A percentile compares a stretch with the other conserved stretches of the same genome.
These are phyloP conservation scores for Solanum hybrid DNA, from an alignment of 305 asterid genomes.

Conservation along the genomic window DNA sequence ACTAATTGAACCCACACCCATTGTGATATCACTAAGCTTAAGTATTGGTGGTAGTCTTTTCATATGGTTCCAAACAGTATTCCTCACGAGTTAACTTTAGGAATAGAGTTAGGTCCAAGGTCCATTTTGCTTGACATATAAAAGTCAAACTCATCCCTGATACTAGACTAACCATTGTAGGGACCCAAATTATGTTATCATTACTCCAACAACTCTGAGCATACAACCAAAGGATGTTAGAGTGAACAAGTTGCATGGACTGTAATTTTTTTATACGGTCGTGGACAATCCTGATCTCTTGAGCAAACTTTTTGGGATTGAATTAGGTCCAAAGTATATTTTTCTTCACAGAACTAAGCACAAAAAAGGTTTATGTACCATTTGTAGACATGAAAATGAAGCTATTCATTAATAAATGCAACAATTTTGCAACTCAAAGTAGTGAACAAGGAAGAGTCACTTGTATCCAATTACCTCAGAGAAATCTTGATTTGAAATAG, in stretches of 20 bases:
- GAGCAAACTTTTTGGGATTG: background rate
- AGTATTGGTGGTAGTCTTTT: background rate
- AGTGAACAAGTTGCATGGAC: background rate
- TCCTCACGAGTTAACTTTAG: background rate
- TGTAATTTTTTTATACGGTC: background rate
- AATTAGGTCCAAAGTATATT: background rate
- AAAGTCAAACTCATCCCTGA: background rate
- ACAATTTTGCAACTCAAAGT: background rate
- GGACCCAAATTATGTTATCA: background rate
- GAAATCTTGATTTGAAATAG: conserved; percentile 74
- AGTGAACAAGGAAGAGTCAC: background rate
- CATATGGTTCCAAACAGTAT: background rate
- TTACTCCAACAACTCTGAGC: background rate
- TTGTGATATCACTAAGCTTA: background rate
- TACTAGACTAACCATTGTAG: background rate
- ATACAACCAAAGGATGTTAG: background rate
- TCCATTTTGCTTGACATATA: background rate
- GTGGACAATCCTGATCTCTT: background rate
- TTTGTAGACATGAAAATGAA: background rate
- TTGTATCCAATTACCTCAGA: conserved; percentile 52
- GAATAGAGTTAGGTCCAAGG: background rate
- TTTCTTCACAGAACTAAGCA: background rate
- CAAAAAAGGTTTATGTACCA: background rate
- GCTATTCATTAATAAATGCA: background rate
- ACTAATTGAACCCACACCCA: background rate